These are phyloP conservation scores for Microthyrium microscopicum DNA, from an alignment of 2,329 filamentous ascomycete genomes.

Conservation along the genomic window DNA sequence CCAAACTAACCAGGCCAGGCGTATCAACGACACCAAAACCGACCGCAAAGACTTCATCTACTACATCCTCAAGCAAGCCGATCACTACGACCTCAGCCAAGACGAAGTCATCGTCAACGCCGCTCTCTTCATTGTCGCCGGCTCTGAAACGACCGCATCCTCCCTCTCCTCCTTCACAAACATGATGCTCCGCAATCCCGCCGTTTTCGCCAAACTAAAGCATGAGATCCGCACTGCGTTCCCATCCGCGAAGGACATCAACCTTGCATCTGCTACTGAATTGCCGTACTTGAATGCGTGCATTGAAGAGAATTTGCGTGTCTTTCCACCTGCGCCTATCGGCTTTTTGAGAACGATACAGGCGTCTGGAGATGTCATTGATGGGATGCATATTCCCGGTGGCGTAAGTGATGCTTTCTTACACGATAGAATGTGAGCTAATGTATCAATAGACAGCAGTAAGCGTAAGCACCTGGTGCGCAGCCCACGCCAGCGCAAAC, in stretches of 20 bases:
- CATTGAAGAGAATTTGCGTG: constrained; percentile 24
- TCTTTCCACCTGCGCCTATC: constrained; percentile 26
- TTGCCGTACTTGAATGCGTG: constrained; percentile 23
- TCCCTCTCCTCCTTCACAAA: constrained; percentile 1
- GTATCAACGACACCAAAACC: constrained; percentile 5
- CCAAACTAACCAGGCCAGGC: neutral
- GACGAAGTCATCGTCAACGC: constrained; percentile 8
- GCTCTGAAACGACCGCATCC: constrained; percentile 6
- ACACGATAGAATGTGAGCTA: neutral
- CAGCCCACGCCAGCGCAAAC: constrained; percentile 11
- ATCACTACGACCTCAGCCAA: constrained; percentile 7
- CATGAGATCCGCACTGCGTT: constrained; percentile 8
- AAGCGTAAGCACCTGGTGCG: constrained; percentile 9
- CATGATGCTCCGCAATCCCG: constrained; percentile 4
- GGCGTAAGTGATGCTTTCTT: constrained; percentile 9
- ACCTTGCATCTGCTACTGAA: constrained; percentile 14
- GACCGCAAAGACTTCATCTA: constrained; percentile 6
- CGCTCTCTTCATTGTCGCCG: constrained; percentile 8
- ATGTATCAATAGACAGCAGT: constrained; percentile 7
- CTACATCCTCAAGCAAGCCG: constrained; percentile 6
- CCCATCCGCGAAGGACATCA: constrained; percentile 8
- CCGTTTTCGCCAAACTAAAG: constrained; percentile 1
- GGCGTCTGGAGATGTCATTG: constrained; percentile 19
- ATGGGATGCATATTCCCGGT: constrained; percentile 20
- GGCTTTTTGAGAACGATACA: constrained; percentile 20